Evolutionary conservation across 371 early-diverging fungal species (phyloP), one percentile per base, ranked within the genome.

Genomic region (Conidiobolus incongruus): DNA sequence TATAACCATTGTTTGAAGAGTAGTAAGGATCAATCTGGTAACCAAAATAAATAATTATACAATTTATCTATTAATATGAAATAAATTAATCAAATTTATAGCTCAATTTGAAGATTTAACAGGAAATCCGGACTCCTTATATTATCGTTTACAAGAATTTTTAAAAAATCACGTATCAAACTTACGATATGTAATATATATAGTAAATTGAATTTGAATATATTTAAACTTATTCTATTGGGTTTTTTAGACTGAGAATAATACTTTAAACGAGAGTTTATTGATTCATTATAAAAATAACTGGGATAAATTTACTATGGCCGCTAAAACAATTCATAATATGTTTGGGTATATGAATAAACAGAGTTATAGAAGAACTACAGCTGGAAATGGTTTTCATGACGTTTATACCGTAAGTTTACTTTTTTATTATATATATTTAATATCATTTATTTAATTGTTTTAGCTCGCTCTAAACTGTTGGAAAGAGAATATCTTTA

Each of bases 291-390:
- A 94, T 58, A 83, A 79, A 41, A 63, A 60, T 42, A 73, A 89
- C 54, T 96, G 94, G 95, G 59, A 58, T 32, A 71, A 75, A 49
- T 96, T 77, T 57, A 88, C 86, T 7, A 66, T 70, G 11, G 85
- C 91, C 2, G 70, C 85, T 13, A 70, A 70, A 34, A 75, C 69
- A 45, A 72, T 93, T 34, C 75, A 91, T 58, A 88, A 90, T 52
- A 67, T 91, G 40, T 92, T 94, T 52, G 65, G 69, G 35, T 96
- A 96, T 54, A 63, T 96, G 35, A 96, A 96, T 96, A 95, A 95
- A 85, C 93, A 33, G 87, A 83, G 56, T 70, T 93, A 47, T 86
- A 90, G 60, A 76, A 70, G 94, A 47, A 86, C 89, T 60, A 96
- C 94, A 47, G 88, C 89, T 34, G 70, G 72, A 56, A 77, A 74